These are phyloP conservation scores for Sclerospora graminicola DNA, from an alignment of 352 stramenopile species.

Conservation along the genomic window DNA sequence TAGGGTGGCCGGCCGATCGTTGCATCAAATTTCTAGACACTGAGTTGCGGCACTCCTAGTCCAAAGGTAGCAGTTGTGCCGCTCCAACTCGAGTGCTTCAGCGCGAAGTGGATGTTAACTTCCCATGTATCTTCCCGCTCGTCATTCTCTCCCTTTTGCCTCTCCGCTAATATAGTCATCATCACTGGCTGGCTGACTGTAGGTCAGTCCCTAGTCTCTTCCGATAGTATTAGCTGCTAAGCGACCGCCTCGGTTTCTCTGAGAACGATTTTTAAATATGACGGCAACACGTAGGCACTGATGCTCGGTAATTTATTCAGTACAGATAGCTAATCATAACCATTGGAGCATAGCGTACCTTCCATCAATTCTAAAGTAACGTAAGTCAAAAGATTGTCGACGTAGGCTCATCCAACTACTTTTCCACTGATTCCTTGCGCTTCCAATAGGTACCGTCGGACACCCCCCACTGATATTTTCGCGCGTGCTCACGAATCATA, in stretches of 20 bases:
- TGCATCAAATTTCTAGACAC: slow-evolving; percentile 10
- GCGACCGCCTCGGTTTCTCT: slow-evolving; percentile 9
- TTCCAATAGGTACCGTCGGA: slow-evolving; percentile 84
- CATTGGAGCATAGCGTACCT: no score
- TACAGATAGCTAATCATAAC: no score
- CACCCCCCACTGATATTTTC: slow-evolving; percentile 89
- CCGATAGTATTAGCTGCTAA: slow-evolving; percentile 26
- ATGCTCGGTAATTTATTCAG: no score
- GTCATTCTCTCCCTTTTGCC: slow-evolving; percentile 6
- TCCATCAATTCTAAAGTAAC: background rate
- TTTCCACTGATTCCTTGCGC: slow-evolving; percentile 30
- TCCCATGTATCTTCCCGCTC: slow-evolving; percentile 4
- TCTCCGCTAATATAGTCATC: slow-evolving; percentile 32
- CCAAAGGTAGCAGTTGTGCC: slow-evolving; percentile 24
- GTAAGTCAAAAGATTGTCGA: background rate
- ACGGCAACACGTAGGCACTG: no score
- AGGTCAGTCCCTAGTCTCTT: slow-evolving; percentile 25
- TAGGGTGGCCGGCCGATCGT: slow-evolving; percentile 11
- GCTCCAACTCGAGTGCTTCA: slow-evolving; percentile 4
- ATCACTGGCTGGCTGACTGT: slow-evolving; percentile 13
- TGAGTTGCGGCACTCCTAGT: slow-evolving; percentile 14
- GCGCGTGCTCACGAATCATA: slow-evolving; percentile 87
- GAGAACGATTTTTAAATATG: background rate
- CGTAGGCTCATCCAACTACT: no score
- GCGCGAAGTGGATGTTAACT: slow-evolving; percentile 14